Percentiles rank a stretch among this genome's conserved stretches.
These are phyloP conservation scores for Lentinus brumalis DNA, from an alignment of 768 basidiomycete species.

Conservation along the genomic window DNA sequence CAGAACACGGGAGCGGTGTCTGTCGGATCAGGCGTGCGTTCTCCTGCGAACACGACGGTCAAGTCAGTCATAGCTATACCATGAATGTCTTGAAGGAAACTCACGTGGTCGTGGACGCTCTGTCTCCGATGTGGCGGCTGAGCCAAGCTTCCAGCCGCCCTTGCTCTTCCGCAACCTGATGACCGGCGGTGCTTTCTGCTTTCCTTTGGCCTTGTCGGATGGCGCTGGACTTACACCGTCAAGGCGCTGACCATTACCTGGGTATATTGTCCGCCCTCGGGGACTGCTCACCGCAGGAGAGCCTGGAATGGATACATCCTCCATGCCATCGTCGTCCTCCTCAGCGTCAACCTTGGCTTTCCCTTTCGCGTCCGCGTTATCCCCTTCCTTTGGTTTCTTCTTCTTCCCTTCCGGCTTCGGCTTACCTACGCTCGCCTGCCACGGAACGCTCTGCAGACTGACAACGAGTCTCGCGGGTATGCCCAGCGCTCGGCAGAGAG, in stretches of 20 bases:
- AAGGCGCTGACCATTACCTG: conserved; percentile 44
- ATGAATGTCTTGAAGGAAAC: background rate
- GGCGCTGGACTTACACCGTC: conserved; percentile 35
- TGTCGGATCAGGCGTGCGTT: conserved; percentile 51
- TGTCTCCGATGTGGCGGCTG: conserved; percentile 5
- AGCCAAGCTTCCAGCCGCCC: conserved; percentile 44
- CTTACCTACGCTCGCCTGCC: conserved; percentile 72
- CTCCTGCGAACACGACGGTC: conserved; percentile 10
- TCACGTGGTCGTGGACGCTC: conserved; percentile 18
- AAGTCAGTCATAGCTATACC: background rate
- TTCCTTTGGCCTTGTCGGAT: conserved; percentile 49
- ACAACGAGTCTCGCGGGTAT: conserved; percentile 87
- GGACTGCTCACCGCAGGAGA: conserved; percentile 16
- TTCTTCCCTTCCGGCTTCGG: conserved; percentile 48
- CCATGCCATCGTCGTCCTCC: conserved; percentile 33
- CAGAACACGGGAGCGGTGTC: conserved; percentile 87
- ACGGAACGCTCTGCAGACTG: conserved; percentile 90
- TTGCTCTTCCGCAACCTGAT: conserved; percentile 61
- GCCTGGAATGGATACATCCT: conserved; percentile 35
- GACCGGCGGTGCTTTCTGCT: conserved; percentile 55
- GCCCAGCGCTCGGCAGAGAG: conserved; percentile 81
- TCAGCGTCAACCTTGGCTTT: conserved; percentile 7
- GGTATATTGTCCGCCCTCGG: conserved; percentile 32
- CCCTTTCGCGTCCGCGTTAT: conserved; percentile 27
- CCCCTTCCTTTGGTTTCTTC: conserved; percentile 22